These are phyloP conservation scores for Dalbergia cochinchinensis DNA, from an alignment of 306 rosid species.

Conservation along the genomic window DNA sequence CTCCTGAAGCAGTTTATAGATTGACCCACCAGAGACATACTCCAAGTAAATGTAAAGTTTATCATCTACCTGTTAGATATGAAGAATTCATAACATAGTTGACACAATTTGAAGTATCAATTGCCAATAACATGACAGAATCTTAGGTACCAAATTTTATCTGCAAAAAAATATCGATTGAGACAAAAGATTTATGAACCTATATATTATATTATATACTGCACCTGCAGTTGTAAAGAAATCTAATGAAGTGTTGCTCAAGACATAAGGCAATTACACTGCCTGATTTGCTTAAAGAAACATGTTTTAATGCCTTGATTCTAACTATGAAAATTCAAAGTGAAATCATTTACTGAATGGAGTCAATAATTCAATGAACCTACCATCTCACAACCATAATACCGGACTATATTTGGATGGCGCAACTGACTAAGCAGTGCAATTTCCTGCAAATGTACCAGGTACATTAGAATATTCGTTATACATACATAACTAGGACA, in stretches of 20 bases:
- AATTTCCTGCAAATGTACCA: slow-evolving; percentile 75
- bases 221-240: not conserved
- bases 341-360: slow-evolving; percentile 31
- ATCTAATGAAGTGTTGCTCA: not conserved
- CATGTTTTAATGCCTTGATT: slow-evolving; percentile 7
- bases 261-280: slow-evolving; percentile 16
- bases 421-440: slow-evolving; percentile 77
- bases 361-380: slow-evolving; percentile 34
- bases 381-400: slow-evolving; percentile 85
- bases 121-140: slow-evolving; percentile 8
- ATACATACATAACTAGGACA: not conserved
- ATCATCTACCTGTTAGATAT: slow-evolving; percentile 75
- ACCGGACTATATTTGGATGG: slow-evolving; percentile 94
- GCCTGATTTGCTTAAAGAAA: slow-evolving; percentile 15
- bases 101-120: slow-evolving; percentile 24
- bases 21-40: slow-evolving; percentile 95
- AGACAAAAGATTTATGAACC: slow-evolving; percentile 47
- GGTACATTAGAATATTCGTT: slow-evolving; percentile 32
- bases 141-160: slow-evolving; percentile 9
- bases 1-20: slow-evolving; percentile 86
- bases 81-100: slow-evolving; percentile 31
- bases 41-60: slow-evolving; percentile 90
- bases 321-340: slow-evolving; percentile 18
- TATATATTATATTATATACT: not conserved
- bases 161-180: slow-evolving; percentile 50